Evolutionary conservation across 306 rosid species (phyloP).

Genomic region (Vigna reflexopilosa): DNA sequence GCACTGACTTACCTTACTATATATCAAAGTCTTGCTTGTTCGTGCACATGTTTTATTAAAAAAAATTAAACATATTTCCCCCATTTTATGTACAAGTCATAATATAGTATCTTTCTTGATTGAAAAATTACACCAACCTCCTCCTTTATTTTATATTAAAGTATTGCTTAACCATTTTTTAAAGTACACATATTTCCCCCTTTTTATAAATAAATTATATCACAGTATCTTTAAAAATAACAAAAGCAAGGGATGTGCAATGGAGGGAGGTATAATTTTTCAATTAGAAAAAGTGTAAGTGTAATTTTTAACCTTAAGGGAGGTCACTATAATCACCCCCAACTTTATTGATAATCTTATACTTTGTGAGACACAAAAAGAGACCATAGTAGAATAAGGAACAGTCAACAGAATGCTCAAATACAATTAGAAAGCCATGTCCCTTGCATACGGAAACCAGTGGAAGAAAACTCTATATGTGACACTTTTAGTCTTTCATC

Average conservation of each 20-base stretch:
- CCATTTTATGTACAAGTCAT: neutral
- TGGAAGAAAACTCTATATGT: neutral
- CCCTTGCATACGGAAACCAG: slow-evolving; percentile 22
- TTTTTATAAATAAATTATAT: neutral
- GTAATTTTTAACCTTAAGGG: neutral
- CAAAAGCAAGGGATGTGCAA: neutral
- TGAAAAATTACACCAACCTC: neutral
- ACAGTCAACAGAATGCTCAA: neutral
- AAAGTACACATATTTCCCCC: neutral
- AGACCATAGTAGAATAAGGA: slow-evolving; percentile 14
- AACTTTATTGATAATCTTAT: slow-evolving; percentile 4
- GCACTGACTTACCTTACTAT: neutral
- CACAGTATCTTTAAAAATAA: neutral
- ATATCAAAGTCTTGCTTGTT: neutral
- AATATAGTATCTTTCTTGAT: neutral
- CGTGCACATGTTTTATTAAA: neutral
- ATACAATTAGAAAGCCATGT: neutral
- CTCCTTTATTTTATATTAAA: neutral
- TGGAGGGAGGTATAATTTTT: neutral
- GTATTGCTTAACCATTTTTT: neutral
- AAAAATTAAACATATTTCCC: neutral
- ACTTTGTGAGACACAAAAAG: neutral
- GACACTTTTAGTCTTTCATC: neutral
- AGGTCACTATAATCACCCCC: neutral
- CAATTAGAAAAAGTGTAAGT: neutral